Conservation (phyloP, 2,329 filamentous ascomycete genomes). For the Colletotrichum agaves region DNA sequence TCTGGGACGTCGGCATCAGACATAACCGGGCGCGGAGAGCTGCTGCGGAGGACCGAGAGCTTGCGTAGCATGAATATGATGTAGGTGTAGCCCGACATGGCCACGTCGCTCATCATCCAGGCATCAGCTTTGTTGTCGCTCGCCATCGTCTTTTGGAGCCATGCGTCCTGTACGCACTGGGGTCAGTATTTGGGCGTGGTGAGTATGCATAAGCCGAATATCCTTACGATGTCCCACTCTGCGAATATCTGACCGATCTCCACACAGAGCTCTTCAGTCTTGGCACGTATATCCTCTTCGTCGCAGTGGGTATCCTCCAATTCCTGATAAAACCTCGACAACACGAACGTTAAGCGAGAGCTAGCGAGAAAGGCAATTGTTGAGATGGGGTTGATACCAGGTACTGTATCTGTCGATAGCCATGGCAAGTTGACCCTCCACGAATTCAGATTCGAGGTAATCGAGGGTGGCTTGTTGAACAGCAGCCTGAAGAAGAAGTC, state of each 20-base stretch:
- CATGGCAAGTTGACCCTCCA: constrained; percentile 49
- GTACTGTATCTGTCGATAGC: constrained; percentile 41
- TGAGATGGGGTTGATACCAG: constrained; percentile 39
- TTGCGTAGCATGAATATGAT: constrained; percentile 48
- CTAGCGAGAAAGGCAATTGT: constrained; percentile 43
- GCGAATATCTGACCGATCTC: constrained; percentile 43
- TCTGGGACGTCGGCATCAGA: constrained; percentile 45
- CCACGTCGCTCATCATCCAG: constrained; percentile 45
- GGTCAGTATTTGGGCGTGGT: not conserved
- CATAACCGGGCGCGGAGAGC: constrained; percentile 42
- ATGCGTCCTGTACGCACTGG: constrained; percentile 39
- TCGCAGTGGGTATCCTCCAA: constrained; percentile 11
- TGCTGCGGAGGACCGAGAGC: constrained; percentile 39
- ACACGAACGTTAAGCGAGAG: constrained; percentile 44
- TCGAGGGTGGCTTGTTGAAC: constrained; percentile 44
- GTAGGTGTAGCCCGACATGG: constrained; percentile 45
- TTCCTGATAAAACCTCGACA: constrained; percentile 44
- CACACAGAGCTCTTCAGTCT: constrained; percentile 43
- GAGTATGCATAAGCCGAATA: not conserved
- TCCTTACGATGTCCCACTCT: constrained; percentile 45
- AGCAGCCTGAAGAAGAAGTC: constrained; percentile 47
- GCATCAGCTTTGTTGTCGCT: constrained; percentile 38
- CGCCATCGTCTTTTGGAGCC: constrained; percentile 38
- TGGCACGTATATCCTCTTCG: constrained; percentile 40
- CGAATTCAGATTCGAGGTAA: constrained; percentile 40